Base-by-base conservation (phyloP, 129 eudicot species). In the Artemisia argyi region DNA sequence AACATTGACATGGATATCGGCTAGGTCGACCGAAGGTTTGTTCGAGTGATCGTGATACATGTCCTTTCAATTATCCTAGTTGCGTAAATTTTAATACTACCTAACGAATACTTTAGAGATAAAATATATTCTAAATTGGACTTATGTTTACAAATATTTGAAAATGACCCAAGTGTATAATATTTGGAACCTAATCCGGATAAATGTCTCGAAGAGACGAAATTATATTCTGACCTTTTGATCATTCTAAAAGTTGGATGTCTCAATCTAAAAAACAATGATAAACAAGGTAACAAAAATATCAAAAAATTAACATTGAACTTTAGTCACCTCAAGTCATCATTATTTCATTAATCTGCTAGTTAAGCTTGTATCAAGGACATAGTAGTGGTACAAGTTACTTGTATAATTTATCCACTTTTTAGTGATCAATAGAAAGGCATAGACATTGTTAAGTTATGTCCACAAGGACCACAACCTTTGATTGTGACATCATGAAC, bases 381-480 rank as follows among this genome's bases (percentile, higher is more conserved):
- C 39, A 50, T 39, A 61, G 46, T 4, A 42, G 52, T 4, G 48
- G 76, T 77, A 77, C 76, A 65, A 61, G 62, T 62, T 60, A 56
- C 50, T 61, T 64, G 68, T 66, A 67, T 64, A 65, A 65, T 64
- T 78, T 78, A 16, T 73, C 68, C 82, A 71, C 68, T 71, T 55
- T 28, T 55, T 78, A 17, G 15, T 78, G 54, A 78, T 71, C 77
- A 64, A 78, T 44, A 64, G 52, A n/a, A 71, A 78, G 82, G 77
- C 72, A 58, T 28, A 66, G 68, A 22, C 82, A 76, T 76, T 51
- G 56, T 44, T 57, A 67, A 57, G 58, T 50, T 68, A 53, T 68
- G 69, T 62, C 64, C 68, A 78, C 77, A 78, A 78, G 77, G 69
- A 61, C 64, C 68, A 78, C 77, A 78, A 78, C 82, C 82, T 78